These are phyloP conservation scores for Coniochaeta sp. DNA, from an alignment of 2,329 filamentous ascomycete genomes.

Conservation along the genomic window DNA sequence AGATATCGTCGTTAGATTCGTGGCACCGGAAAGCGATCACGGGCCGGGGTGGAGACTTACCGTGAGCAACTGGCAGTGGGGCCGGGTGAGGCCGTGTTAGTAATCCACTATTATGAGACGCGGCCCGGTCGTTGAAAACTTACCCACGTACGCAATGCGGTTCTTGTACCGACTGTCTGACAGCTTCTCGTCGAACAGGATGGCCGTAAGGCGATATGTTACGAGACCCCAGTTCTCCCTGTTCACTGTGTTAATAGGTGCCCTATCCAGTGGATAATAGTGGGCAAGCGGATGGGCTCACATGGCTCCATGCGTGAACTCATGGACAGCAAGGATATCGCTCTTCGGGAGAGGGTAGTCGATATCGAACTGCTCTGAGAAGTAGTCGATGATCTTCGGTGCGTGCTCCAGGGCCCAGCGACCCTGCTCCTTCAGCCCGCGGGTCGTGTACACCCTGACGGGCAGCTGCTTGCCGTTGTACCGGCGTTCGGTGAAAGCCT, in stretches of 20 bases:
- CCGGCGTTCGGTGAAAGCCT: slow-evolving; percentile 79
- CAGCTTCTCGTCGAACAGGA: slow-evolving; percentile 89
- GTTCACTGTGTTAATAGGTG: too few relatives aligned
- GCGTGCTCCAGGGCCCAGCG: slow-evolving; percentile 85
- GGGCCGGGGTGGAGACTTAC: too few relatives aligned
- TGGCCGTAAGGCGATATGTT: slow-evolving; percentile 89
- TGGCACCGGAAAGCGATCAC: too few relatives aligned
- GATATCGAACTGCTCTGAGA: slow-evolving; percentile 88
- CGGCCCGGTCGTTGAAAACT: too few relatives aligned
- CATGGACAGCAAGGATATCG: slow-evolving; percentile 83
- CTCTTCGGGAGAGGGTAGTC: slow-evolving; percentile 92
- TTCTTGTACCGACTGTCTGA: slow-evolving; percentile 90
- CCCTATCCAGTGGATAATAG: too few relatives aligned
- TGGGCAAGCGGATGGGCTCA: too few relatives aligned
- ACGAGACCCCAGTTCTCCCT: slow-evolving; percentile 97
- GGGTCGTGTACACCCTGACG: slow-evolving; percentile 91
- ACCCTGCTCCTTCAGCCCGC: slow-evolving; percentile 88
- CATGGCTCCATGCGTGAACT: slow-evolving; percentile 85
- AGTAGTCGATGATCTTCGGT: slow-evolving; percentile 90
- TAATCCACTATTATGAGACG: too few relatives aligned
- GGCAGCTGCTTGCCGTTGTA: slow-evolving; percentile 90
- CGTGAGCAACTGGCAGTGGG: too few relatives aligned
- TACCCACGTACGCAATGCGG: slow-evolving; percentile 86
- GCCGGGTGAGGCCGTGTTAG: too few relatives aligned
- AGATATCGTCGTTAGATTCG: too few relatives aligned